These are phyloP conservation scores for Corymbia calophylla DNA, from an alignment of 441 rosid species.

Conservation along the genomic window DNA sequence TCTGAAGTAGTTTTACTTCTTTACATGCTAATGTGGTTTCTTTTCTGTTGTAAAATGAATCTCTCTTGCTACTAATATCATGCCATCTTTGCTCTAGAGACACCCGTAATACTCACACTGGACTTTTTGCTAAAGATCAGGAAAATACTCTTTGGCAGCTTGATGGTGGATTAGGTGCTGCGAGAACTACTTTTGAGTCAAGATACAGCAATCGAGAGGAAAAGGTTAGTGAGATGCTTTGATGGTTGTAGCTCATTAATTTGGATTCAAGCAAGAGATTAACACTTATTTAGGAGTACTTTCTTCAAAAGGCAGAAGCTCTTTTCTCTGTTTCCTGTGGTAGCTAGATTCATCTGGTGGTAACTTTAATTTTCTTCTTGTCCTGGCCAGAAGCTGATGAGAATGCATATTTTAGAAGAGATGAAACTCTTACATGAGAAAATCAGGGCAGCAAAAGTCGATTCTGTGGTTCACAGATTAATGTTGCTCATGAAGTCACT, in stretches of 20 bases:
- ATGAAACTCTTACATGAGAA: conserved; percentile 35
- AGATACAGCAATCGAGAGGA: conserved; percentile 18
- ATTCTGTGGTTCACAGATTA: conserved; percentile 32
- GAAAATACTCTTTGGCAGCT: conserved; percentile 1
- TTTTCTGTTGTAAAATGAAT: neutral
- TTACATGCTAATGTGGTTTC: neutral
- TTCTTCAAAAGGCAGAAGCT: neutral
- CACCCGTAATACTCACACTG: neutral
- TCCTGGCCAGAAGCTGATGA: conserved; percentile 33
- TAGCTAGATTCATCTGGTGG: neutral
- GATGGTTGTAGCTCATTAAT: neutral
- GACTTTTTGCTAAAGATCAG: neutral
- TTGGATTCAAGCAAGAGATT: neutral
- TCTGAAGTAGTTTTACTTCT: neutral
- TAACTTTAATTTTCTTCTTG: neutral
- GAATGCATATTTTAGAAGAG: conserved; percentile 18
- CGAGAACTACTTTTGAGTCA: conserved; percentile 13
- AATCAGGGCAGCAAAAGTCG: conserved; percentile 21
- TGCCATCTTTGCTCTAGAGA: neutral
- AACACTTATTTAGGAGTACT: neutral
- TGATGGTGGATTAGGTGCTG: conserved; percentile 15
- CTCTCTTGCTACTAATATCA: neutral
- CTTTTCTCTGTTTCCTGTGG: neutral
- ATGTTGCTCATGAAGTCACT: conserved; percentile 31
- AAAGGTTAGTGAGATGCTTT: conserved; percentile 19